Evolutionary conservation across 495 filamentous ascomycete species (phyloP).

Genomic region (Trichoderma asperelloides): DNA sequence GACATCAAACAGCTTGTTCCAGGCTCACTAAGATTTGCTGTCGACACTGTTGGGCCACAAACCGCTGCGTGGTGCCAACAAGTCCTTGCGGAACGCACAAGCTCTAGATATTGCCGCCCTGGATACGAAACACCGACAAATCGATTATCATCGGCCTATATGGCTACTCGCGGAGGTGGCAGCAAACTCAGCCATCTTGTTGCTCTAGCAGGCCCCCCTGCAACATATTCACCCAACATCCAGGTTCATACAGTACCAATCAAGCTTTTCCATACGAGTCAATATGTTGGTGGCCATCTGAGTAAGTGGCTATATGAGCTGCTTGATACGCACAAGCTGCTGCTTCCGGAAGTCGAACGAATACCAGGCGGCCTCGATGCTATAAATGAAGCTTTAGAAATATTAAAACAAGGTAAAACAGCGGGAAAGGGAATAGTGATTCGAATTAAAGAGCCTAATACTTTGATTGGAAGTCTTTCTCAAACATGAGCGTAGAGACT

Average conservation of each 20-base stretch:
- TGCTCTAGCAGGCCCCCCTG: constrained; percentile 53
- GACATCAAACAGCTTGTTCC: constrained; percentile 42
- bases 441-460: constrained; percentile 17
- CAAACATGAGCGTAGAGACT: not conserved
- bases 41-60: constrained; percentile 49
- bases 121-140: not conserved
- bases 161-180: constrained; percentile 19
- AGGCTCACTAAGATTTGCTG: constrained; percentile 42
- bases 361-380: constrained; percentile 2
- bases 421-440: constrained; percentile 8
- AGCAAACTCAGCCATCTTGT: constrained; percentile 42
- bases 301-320: constrained; percentile 10
- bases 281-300: constrained; percentile 1
- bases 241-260: constrained; percentile 53
- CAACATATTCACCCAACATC: constrained; percentile 36
- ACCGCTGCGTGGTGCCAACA: constrained; percentile 26
- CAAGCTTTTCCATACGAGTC: constrained; percentile 50
- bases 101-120: not conserved
- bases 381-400: constrained; percentile 1
- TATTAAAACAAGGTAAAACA: not conserved
- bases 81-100: constrained; percentile 3
- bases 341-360: not conserved
- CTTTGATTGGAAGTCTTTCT: not conserved
- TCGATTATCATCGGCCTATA: not conserved
- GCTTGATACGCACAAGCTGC: constrained; percentile 1